Conservation (phyloP, 2,329 filamentous ascomycete genomes). For the Claviceps sp. region DNA sequence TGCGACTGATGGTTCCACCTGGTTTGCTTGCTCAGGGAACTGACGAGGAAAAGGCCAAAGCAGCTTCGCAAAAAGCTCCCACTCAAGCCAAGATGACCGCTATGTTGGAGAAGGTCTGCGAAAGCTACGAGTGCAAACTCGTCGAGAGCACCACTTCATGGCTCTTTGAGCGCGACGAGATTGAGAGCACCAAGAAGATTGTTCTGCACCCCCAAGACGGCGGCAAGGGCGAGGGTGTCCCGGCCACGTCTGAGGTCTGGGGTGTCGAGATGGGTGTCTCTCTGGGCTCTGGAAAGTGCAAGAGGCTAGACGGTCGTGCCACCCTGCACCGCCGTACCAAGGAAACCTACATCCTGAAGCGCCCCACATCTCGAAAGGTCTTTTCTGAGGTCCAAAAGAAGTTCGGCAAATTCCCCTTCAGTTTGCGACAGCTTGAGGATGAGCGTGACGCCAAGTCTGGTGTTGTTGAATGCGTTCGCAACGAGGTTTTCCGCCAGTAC, state of each 20-base stretch:
- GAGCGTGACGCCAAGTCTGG: slow-evolving; percentile 93
- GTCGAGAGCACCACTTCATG: slow-evolving; percentile 98
- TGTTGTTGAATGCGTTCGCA: slow-evolving; percentile 89
- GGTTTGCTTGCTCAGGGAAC: slow-evolving; percentile 69
- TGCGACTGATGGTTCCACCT: slow-evolving; percentile 84
- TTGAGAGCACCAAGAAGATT: slow-evolving; percentile 96
- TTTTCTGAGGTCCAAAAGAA: slow-evolving; percentile 93
- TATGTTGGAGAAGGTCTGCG: slow-evolving; percentile 81
- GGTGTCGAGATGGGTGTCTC: slow-evolving; percentile 93
- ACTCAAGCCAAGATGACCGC: slow-evolving; percentile 78
- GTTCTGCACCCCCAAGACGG: slow-evolving; percentile 78
- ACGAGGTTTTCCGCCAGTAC: slow-evolving; percentile 87
- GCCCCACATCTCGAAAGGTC: slow-evolving; percentile 81
- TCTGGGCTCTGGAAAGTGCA: slow-evolving; percentile 85
- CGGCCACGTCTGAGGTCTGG: slow-evolving; percentile 90
- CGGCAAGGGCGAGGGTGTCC: slow-evolving; percentile 77
- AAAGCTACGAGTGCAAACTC: slow-evolving; percentile 79
- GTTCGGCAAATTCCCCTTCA: slow-evolving; percentile 97
- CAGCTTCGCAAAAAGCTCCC: slow-evolving; percentile 65
- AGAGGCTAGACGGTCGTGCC: slow-evolving; percentile 73
- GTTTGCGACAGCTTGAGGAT: slow-evolving; percentile 88
- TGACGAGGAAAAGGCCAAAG: slow-evolving; percentile 93
- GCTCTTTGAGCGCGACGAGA: slow-evolving; percentile 93
- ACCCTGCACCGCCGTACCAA: slow-evolving; percentile 89
- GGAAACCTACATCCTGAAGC: slow-evolving; percentile 86